Conservation (phyloP, 139 green algal species). For the Medakamo hakoo region DNA sequence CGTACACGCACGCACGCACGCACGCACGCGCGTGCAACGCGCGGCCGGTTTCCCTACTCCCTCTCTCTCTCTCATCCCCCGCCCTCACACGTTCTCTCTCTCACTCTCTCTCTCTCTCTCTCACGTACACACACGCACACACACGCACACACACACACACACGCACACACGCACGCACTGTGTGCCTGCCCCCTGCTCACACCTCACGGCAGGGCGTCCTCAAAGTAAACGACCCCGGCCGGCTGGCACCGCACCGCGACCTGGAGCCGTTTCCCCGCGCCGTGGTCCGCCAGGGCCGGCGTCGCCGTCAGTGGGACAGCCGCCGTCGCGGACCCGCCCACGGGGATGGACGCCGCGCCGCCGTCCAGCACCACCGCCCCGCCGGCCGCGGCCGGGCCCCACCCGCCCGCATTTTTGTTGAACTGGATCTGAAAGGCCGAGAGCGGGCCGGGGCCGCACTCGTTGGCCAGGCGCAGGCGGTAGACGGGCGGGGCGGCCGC, state of each 20-base stretch:
- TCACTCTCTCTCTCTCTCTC: no score
- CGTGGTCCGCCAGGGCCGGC: not conserved
- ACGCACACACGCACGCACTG: not conserved
- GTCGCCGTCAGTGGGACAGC: no score
- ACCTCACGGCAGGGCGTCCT: not conserved
- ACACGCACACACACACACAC: not conserved
- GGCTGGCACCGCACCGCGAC: not conserved
- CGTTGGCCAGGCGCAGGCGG: conserved; percentile 56
- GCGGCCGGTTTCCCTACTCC: no score
- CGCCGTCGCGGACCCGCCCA: not conserved
- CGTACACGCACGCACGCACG: no score
- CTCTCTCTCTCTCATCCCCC: no score
- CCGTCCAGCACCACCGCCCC: conserved; percentile 3
- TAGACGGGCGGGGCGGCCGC: conserved; percentile 19
- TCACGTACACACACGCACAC: not conserved
- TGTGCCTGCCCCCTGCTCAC: not conserved
- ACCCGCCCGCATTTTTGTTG: conserved; percentile 83
- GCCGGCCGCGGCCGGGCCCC: conserved; percentile 34
- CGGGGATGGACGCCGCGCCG: not conserved
- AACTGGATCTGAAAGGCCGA: conserved; percentile 90
- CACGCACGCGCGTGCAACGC: no score
- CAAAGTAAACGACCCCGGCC: not conserved
- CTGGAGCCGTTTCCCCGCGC: not conserved
- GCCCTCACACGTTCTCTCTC: no score
- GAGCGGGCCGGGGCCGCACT: conserved; percentile 15